A percentile compares a stretch with the other conserved stretches of the same genome.
Evolutionary conservation across 441 rosid genomes (phyloP).

Genomic region (Pelargonium fulgidum): DNA sequence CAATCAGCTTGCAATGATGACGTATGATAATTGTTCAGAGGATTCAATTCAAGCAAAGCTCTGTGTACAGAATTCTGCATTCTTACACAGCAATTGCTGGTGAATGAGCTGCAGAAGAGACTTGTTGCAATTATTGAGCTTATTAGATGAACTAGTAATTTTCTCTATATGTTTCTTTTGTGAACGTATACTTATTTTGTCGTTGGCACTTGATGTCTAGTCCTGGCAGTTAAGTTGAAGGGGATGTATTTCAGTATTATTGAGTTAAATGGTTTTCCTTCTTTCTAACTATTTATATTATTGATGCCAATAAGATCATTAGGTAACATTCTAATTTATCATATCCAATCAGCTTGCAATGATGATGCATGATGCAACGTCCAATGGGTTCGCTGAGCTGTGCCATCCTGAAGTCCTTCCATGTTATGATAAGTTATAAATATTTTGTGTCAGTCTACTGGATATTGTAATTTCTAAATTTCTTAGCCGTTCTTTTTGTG

Average conservation of each 20-base stretch:
- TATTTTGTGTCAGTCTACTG: no score
- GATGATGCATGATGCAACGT: no score
- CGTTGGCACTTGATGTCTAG: background rate
- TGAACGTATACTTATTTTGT: no score
- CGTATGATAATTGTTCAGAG: slow-evolving; percentile 46
- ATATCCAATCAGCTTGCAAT: no score
- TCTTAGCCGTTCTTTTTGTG: no score
- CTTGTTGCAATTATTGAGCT: slow-evolving; percentile 23
- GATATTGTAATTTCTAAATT: no score
- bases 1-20: slow-evolving; percentile 60
- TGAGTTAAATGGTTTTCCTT: background rate
- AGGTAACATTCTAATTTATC: no score
- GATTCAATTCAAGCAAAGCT: slow-evolving; percentile 26
- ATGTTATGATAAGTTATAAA: no score
- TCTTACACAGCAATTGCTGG: slow-evolving; percentile 17
- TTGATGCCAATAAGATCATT: background rate
- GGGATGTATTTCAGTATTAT: background rate
- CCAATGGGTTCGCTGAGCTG: no score
- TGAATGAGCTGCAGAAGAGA: slow-evolving; percentile 29
- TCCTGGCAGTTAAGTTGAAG: slow-evolving; percentile 1
- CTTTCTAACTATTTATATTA: background rate
- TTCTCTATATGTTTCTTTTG: background rate
- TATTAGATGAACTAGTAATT: slow-evolving; percentile 22
- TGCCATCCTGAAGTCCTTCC: no score
- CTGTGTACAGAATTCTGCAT: slow-evolving; percentile 25